These are phyloP conservation scores for Moricandia arvensis DNA, from an alignment of 345 rosid species.

Conservation along the genomic window DNA sequence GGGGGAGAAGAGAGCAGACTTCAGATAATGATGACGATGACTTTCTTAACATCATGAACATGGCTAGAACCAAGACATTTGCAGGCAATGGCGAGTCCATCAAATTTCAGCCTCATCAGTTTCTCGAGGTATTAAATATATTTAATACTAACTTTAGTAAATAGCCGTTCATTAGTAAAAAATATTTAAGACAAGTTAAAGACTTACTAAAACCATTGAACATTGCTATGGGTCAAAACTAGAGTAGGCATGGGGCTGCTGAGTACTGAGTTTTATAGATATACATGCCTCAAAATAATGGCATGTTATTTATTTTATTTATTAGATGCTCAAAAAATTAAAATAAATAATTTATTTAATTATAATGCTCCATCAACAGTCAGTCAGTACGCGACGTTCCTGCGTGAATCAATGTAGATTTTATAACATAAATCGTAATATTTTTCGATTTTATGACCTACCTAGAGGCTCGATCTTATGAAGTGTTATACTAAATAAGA, in stretches of 20 bases:
- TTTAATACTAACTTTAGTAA: neutral
- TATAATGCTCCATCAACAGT: neutral
- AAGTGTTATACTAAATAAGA: neutral
- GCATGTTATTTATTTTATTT: neutral
- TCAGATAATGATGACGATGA: slow-evolving; percentile 41
- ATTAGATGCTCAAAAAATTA: neutral
- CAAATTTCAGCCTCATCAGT: slow-evolving; percentile 39
- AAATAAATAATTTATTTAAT: neutral
- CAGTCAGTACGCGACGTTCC: neutral
- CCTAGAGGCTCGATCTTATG: neutral
- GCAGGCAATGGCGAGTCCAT: slow-evolving; percentile 36
- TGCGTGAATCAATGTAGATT: neutral
- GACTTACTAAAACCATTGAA: slow-evolving; percentile 25
- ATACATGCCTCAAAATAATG: neutral
- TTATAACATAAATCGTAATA: neutral
- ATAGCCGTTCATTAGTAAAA: slow-evolving; percentile 27
- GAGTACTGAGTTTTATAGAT: neutral
- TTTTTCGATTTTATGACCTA: neutral
- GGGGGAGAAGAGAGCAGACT: slow-evolving; percentile 38
- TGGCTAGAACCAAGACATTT: slow-evolving; percentile 39
- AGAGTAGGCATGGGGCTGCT: slow-evolving; percentile 20
- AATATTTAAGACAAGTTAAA: slow-evolving; percentile 18
- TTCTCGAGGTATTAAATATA: slow-evolving; percentile 31
- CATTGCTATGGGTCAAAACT: slow-evolving; percentile 26
- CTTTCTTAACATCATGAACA: slow-evolving; percentile 39